Percentiles rank a stretch among this genome's conserved stretches.
phyloP scores from a whole-genome alignment of 108 stramenopile genomes.

The Fistulifera pelliculosa region DNA sequence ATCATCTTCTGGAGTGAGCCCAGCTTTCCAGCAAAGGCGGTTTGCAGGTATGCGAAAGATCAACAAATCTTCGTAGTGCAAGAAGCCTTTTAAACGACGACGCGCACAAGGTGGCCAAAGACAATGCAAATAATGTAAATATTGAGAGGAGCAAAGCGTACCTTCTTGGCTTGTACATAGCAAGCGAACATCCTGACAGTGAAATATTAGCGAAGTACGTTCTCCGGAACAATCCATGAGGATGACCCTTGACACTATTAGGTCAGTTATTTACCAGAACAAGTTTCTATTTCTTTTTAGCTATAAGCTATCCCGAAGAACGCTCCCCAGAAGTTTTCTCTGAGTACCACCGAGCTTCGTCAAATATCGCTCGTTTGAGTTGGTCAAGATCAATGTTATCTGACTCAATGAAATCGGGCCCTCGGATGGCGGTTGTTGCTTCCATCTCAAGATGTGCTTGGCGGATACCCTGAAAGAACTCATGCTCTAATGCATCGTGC shows the following conservation, averaged over 20 bases:
- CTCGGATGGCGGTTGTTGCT: constrained; percentile 37
- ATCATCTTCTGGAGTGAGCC: constrained; percentile 1
- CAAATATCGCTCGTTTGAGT: constrained; percentile 62
- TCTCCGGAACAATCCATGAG: constrained; percentile 6
- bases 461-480: constrained; percentile 73
- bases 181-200: constrained; percentile 65
- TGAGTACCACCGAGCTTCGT: constrained; percentile 79
- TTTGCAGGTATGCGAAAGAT: constrained; percentile 28
- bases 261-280: no score
- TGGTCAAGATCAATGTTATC: constrained; percentile 47
- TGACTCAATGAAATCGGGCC: constrained; percentile 64
- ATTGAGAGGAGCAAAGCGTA: constrained; percentile 16
- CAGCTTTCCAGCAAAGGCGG: constrained; percentile 23
- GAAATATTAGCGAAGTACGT: constrained; percentile 31
- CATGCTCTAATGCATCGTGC: constrained; percentile 88
- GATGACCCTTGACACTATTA: neutral
- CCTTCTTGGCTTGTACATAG: constrained; percentile 55
- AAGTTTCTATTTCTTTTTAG: no score
- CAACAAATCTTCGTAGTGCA: constrained; percentile 33
- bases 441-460: constrained; percentile 46
- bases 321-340: no score
- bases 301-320: no score
- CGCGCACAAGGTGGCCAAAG: constrained; percentile 14
- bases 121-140: constrained; percentile 10
- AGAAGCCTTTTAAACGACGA: constrained; percentile 5